phyloP scores from a whole-genome alignment of 176 grass and related monocot species.

The Raddia guianensis region DNA sequence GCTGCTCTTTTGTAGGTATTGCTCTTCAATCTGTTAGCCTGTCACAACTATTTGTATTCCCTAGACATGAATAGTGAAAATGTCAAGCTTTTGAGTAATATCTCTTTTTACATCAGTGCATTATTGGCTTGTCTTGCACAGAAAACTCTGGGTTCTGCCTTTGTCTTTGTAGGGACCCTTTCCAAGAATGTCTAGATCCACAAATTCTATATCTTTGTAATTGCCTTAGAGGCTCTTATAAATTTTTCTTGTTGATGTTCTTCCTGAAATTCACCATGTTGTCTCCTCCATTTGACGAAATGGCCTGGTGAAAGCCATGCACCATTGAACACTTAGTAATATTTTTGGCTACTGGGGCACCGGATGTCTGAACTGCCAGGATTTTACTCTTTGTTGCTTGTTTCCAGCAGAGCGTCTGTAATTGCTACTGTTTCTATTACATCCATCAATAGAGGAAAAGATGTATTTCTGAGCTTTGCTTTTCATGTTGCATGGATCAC shows the following conservation, averaged over 20 bases:
- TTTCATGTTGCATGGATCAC: conserved; percentile 4
- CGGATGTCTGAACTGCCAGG: conserved; percentile 1
- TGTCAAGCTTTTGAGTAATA: conserved; percentile 12
- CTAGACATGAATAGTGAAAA: conserved; percentile 22
- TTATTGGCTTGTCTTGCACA: not conserved
- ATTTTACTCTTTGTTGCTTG: conserved; percentile 16
- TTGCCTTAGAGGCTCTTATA: not conserved
- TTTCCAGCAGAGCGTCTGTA: conserved; percentile 1
- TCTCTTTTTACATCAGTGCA: not conserved
- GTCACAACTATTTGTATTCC: conserved; percentile 30
- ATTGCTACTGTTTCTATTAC: not conserved
- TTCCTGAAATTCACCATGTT: not conserved
- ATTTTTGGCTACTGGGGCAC: not conserved
- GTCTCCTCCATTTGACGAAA: conserved; percentile 1
- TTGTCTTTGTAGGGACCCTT: conserved; percentile 12
- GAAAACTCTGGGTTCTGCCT: not conserved
- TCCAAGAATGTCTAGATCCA: not conserved
- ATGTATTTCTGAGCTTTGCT: not conserved
- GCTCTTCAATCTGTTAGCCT: conserved; percentile 55
- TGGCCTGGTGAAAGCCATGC: not conserved
- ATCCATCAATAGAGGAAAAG: conserved; percentile 12
- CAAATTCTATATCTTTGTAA: not conserved
- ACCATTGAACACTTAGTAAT: not conserved
- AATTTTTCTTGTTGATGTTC: not conserved
- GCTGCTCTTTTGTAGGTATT: conserved; percentile 92